Evolutionary conservation across 2,329 filamentous ascomycete species (phyloP), one percentile per base, ranked within the genome.

Genomic region (Cladosporium sp.): DNA sequence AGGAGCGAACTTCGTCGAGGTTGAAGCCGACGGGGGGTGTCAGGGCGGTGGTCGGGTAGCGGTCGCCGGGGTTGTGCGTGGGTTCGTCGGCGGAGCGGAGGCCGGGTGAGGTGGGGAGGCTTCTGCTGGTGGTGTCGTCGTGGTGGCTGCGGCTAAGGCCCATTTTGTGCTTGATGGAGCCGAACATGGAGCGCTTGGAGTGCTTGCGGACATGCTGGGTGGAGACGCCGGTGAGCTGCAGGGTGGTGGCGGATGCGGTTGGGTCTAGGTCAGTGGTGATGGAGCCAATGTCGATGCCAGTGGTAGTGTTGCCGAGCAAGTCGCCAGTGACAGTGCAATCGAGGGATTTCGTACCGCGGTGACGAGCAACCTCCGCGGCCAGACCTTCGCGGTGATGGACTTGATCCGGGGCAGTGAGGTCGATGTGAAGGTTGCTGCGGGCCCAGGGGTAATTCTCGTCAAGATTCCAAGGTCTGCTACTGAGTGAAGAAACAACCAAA

Each of bases 401-500:
- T 22, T 63, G 55, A 5, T 63, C 61, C 8, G 68, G 66, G 3
- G 63, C 60, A 19, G 66, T 69, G 5, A 75, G 64, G 30, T 70
- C 68, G 41, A 75, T 72, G 24, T 65, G 64, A 22, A 69, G 57
- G 29, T 65, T 62, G 47, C 58, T 67, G 40, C 63, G 66, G 27
- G 67, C 63, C 72, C 71, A 75, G 24, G 73, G 71, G 56, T 73
- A 75, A 57, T 72, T 74, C 58, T 72, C 70, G 53, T 74, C 71
- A 18, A 63, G 63, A 53, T 76, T 76, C 72, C 72, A 75, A n/a
- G 72, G 72, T 22, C 71, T 66, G 39, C 67, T 70, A 47, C 68
- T 68, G 5, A 66, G 58, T 19, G 61, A 55, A 4, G 67, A 68
- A 19, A 65, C 52, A 17, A 66, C 53, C 36, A 68, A 49, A 3